Evolutionary conservation across 139 green algal species (phyloP).

Genomic region (Closterium sp.): DNA sequence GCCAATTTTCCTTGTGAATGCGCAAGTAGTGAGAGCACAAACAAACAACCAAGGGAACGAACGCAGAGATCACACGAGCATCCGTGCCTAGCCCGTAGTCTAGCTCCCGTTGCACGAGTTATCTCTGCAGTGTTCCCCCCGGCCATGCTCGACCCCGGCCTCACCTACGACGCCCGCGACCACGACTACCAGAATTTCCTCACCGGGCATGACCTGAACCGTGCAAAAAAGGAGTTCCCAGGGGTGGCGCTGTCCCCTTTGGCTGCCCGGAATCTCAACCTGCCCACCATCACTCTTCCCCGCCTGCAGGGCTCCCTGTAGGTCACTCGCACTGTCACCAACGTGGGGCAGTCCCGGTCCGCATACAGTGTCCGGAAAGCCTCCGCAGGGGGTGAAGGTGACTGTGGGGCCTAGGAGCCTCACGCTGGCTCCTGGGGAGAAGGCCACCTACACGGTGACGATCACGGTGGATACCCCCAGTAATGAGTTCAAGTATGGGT

Average conservation of each 20-base stretch:
- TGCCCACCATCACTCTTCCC: neutral
- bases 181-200: neutral
- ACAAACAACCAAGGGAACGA: no score
- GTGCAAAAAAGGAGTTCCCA: neutral
- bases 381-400: neutral
- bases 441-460: neutral
- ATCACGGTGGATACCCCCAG: neutral
- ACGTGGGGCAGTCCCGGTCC: neutral
- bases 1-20: no score
- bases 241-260: neutral
- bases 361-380: neutral
- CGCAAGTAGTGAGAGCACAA: no score
- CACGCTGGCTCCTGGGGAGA: neutral
- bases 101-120: no score
- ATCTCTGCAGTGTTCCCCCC: no score
- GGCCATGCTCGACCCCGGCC: neutral
- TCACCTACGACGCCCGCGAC: neutral
- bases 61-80: no score
- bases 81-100: no score
- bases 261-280: neutral
- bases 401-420: neutral
- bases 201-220: neutral
- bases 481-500: neutral
- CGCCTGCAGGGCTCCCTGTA: neutral
- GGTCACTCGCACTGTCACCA: neutral